Evolutionary conservation across 2,329 filamentous ascomycete genomes (phyloP).

Genomic region (Orbilia javanica): DNA sequence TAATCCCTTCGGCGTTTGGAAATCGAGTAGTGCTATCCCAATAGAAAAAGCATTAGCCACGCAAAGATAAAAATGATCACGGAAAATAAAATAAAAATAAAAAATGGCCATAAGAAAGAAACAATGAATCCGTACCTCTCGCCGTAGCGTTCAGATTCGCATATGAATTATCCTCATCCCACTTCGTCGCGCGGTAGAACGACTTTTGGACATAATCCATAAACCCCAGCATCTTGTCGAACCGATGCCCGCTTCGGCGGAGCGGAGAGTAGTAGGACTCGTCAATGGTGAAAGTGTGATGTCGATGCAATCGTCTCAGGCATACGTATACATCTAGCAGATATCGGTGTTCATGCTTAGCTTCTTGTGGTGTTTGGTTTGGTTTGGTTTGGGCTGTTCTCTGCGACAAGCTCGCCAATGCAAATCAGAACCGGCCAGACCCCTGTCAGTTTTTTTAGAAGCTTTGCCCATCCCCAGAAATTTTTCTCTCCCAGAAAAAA

Average conservation of each 20-base stretch:
- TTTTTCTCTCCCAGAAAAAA: conserved; percentile 39
- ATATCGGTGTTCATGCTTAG: background rate
- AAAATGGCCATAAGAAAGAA: background rate
- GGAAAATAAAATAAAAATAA: background rate
- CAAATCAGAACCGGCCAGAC: conserved; percentile 12
- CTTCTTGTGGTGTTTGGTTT: background rate
- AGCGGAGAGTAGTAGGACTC: conserved; percentile 34
- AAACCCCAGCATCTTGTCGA: conserved; percentile 83
- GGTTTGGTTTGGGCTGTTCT: conserved; percentile 9
- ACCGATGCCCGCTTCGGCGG: conserved; percentile 52
- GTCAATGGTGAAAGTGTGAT: conserved; percentile 35
- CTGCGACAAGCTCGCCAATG: conserved; percentile 42
- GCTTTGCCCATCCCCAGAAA: conserved; percentile 38
- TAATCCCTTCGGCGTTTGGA: conserved; percentile 84
- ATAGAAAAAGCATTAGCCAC: conserved; percentile 28
- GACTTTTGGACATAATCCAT: conserved; percentile 96
- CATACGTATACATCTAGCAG: conserved; percentile 3
- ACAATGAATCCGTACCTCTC: conserved; percentile 71
- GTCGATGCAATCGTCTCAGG: background rate
- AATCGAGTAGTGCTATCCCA: conserved; percentile 81
- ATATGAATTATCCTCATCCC: conserved; percentile 94
- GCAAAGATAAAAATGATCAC: too few species aligned
- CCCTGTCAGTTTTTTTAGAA: conserved; percentile 54
- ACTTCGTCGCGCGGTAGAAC: conserved; percentile 86
- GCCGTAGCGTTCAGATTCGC: conserved; percentile 85